These are phyloP conservation scores for Dictyostelium discoideum DNA, from an alignment of 78 protist species.

Conservation along the genomic window DNA sequence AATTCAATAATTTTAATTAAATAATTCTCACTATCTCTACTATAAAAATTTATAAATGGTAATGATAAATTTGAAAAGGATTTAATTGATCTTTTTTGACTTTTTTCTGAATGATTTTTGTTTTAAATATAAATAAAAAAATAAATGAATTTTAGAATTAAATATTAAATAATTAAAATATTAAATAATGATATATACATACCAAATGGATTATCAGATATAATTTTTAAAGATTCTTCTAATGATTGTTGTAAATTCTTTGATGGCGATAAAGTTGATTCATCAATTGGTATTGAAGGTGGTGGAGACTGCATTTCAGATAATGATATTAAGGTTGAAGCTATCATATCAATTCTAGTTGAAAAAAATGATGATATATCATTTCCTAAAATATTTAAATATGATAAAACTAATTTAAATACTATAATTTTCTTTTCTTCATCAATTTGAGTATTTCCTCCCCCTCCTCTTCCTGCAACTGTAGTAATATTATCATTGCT, in stretches of 20 bases:
- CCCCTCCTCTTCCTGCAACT: not conserved
- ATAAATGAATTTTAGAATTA: not conserved
- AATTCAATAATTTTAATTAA: not conserved
- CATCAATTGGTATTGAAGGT: not conserved
- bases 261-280: not conserved
- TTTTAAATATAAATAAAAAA: not conserved
- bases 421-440: slow-evolving; percentile 40
- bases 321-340: slow-evolving; percentile 12
- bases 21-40: not conserved
- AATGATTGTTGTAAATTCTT: not conserved
- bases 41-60: slow-evolving; percentile 39
- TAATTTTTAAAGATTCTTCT: slow-evolving; percentile 21
- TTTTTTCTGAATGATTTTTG: not conserved
- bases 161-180: no score
- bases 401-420: slow-evolving; percentile 12
- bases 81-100: not conserved
- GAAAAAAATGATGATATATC: not conserved
- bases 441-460: not conserved
- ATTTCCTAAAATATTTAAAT: not conserved
- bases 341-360: slow-evolving; percentile 26
- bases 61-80: slow-evolving; percentile 7
- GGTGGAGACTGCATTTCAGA: slow-evolving; percentile 30
- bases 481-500: not conserved
- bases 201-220: slow-evolving; percentile 39
- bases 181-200: not conserved